Evolutionary conservation across 2,329 filamentous ascomycete genomes (phyloP), one percentile per base, ranked within the genome.

Genomic region (Trichophyton schoenleinii): DNA sequence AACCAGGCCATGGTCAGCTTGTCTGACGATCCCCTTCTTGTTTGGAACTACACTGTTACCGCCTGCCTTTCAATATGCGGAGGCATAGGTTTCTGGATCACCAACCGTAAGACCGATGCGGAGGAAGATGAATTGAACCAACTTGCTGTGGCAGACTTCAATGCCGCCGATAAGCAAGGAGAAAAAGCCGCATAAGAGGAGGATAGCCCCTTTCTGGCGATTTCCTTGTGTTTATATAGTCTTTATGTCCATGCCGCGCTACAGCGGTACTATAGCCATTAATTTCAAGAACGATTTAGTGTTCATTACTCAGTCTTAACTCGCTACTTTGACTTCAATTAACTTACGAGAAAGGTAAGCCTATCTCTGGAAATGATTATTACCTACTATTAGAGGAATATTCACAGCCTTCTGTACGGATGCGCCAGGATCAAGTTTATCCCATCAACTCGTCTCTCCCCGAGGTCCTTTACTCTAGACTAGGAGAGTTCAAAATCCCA

Each of bases 41-140:
- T 86, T 3, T 89, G 86, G 85, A 88, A 90, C 75, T 91, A 91
- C 73, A 80, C 77, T 7, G 71, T 78, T 18, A 80, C 87, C 18
- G 83, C 86, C 4, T 74, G 83, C 62, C 76, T 89, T 59, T 81
- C 87, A 0, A 34, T 34, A 34, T 34, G 31, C 6, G 87, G 85
- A 41, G 86, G 84, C 25, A 64, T 79, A 3, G 76, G 78, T 1
- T 90, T 91, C 75, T 91, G 86, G 86, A 70, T 85, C 67, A 82
- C 79, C 68, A 88, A 87, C 76, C 75, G 79, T 44, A 76, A 81
- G n/a, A 77, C 87, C 8, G 87, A 91, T 68, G 74, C 72, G 28
- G 77, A 85, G 65, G 88, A 91, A 70, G 87, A 90, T 70, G 77
- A 79, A 67, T 75, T 87, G 66, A 91, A 91, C 48, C 66, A 70